A percentile compares a stretch with the other conserved stretches of the same genome.
Evolutionary conservation across 768 basidiomycete species (phyloP).

Genomic region (Fibroporia radiculosa): DNA sequence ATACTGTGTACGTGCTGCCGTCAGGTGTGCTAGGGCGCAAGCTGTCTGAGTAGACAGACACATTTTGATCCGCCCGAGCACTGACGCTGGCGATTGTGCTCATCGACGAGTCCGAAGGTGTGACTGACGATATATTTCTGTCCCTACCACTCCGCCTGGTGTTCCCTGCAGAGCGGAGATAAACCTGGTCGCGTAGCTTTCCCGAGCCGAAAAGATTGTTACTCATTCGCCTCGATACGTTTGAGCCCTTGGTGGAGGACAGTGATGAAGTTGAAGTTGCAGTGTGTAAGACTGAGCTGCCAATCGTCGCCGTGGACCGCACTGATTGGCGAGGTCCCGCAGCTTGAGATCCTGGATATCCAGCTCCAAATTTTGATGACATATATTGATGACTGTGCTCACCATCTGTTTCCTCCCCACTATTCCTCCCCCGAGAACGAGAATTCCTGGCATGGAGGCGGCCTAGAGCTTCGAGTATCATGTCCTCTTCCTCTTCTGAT

Average conservation of each 20-base stretch:
- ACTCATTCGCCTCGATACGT: slow-evolving; percentile 66
- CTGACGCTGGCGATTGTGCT: slow-evolving; percentile 31
- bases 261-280: slow-evolving; percentile 18
- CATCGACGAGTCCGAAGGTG: slow-evolving; percentile 36
- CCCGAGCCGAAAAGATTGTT: slow-evolving; percentile 83
- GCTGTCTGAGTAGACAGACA: slow-evolving; percentile 36
- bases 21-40: slow-evolving; percentile 53
- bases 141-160: slow-evolving; percentile 33
- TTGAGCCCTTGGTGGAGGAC: slow-evolving; percentile 30
- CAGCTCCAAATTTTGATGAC: too few relatives aligned
- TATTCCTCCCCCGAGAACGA: slow-evolving; percentile 8
- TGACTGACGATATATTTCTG: slow-evolving; percentile 28
- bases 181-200: slow-evolving; percentile 67
- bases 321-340: slow-evolving; percentile 9
- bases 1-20: slow-evolving; percentile 28
- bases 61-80: slow-evolving; percentile 38
- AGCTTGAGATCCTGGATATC: slow-evolving; percentile 11
- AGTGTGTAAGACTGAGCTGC: slow-evolving; percentile 24
- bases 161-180: slow-evolving; percentile 51
- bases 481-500: slow-evolving; percentile 77
- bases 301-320: slow-evolving; percentile 26
- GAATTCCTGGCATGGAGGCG: slow-evolving; percentile 34
- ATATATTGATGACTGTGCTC: too few relatives aligned
- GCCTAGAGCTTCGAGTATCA: slow-evolving; percentile 71
- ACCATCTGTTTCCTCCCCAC: slow-evolving; percentile 2